phyloP scores from a whole-genome alignment of 306 rosid genomes.

The Glycine soja region DNA sequence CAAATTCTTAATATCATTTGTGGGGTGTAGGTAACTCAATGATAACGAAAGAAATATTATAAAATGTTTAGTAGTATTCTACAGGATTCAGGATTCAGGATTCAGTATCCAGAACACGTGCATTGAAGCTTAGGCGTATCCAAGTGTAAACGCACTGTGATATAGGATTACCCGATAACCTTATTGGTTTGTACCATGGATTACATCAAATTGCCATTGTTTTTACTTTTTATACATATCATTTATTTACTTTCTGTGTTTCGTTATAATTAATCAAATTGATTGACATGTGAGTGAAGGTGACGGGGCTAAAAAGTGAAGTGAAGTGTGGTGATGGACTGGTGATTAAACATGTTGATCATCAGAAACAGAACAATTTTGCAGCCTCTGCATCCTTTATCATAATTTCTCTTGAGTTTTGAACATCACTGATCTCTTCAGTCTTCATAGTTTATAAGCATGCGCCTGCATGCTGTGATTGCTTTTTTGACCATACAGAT shows the following conservation, averaged over 20 bases:
- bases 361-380: not conserved
- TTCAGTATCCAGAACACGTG: not conserved
- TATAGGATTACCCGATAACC: not conserved
- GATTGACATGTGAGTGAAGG: slow-evolving; percentile 12
- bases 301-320: not conserved
- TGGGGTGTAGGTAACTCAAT: not conserved
- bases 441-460: not conserved
- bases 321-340: not conserved
- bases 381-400: not conserved
- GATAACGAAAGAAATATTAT: not conserved
- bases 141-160: not conserved
- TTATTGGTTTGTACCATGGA: not conserved
- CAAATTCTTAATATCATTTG: no score
- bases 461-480: not conserved
- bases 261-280: slow-evolving; percentile 6
- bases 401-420: not conserved
- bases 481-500: not conserved
- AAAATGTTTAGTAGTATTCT: not conserved
- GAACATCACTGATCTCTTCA: not conserved
- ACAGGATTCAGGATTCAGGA: not conserved
- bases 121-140: not conserved
- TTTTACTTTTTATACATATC: not conserved
- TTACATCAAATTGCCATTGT: not conserved
- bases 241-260: not conserved
- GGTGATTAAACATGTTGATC: not conserved